Conservation (phyloP, 2,329 filamentous ascomycete species). For the Zymoseptoria pseudotritici region DNA sequence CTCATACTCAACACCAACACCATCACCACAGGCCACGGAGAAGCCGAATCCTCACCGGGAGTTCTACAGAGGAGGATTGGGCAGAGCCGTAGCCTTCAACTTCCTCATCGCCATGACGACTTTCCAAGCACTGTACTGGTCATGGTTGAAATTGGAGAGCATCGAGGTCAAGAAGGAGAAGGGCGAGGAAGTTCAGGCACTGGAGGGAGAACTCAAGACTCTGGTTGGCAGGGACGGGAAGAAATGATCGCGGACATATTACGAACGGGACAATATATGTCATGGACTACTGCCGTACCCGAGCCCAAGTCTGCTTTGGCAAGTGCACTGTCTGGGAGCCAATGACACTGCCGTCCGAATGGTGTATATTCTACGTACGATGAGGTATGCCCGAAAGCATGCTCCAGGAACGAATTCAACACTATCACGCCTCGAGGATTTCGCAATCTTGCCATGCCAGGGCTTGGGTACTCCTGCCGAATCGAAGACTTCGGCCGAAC, state of each 20-base stretch:
- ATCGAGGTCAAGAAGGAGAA: constrained; percentile 58
- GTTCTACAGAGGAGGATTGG: constrained; percentile 66
- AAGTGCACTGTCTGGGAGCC: neutral
- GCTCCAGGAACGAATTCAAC: neutral
- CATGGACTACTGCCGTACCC: too few species aligned
- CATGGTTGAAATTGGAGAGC: constrained; percentile 66
- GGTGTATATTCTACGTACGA: neutral
- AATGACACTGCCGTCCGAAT: neutral
- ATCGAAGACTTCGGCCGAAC: too few species aligned
- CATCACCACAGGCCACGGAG: constrained; percentile 9
- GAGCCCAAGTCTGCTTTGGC: too few species aligned
- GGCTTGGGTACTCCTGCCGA: too few species aligned
- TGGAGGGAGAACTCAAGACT: constrained; percentile 20
- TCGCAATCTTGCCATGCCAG: too few species aligned
- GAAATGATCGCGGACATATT: constrained; percentile 1
- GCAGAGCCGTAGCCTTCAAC: constrained; percentile 64
- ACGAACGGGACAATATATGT: too few species aligned
- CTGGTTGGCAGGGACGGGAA: constrained; percentile 13
- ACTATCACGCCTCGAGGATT: neutral
- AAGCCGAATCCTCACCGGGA: constrained; percentile 33
- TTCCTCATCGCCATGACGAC: constrained; percentile 68
- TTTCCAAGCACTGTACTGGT: constrained; percentile 70
- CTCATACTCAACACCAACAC: constrained; percentile 11
- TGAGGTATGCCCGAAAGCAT: neutral
- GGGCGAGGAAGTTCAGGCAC: constrained; percentile 30